Percentiles rank a stretch among this genome's conserved stretches.
Conservation (phyloP, 331 rosid genomes). For the Prunus yedoensis region DNA sequence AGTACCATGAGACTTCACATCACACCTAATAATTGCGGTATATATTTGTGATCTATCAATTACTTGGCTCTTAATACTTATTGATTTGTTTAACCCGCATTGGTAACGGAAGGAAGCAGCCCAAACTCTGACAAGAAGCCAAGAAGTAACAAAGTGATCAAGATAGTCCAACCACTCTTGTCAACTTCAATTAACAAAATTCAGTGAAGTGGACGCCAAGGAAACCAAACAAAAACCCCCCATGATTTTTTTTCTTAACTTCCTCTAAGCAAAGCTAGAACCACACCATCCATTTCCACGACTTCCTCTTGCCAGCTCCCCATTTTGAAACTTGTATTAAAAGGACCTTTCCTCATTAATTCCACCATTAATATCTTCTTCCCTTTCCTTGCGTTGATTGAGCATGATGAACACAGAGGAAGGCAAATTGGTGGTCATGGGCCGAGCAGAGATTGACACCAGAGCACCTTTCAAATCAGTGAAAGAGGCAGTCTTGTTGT, state of each 20-base stretch:
- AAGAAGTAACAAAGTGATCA: slow-evolving; percentile 44
- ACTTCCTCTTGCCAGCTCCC: not conserved
- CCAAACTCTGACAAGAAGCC: not conserved
- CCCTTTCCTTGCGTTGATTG: not conserved
- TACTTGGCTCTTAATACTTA: too few relatives aligned
- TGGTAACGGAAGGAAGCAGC: not conserved
- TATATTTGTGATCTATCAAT: too few relatives aligned
- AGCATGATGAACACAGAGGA: slow-evolving; percentile 46
- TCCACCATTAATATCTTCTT: not conserved
- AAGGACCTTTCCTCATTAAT: not conserved
- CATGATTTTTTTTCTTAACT: slow-evolving; percentile 17
- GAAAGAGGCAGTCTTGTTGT: slow-evolving; percentile 80
- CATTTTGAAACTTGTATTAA: not conserved
- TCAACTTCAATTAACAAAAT: slow-evolving; percentile 78
- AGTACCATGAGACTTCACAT: too few relatives aligned
- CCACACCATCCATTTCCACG: slow-evolving; percentile 15
- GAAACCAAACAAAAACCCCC: slow-evolving; percentile 36
- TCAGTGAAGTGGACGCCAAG: slow-evolving; percentile 99
- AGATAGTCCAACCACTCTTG: slow-evolving; percentile 65
- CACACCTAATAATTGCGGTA: too few relatives aligned
- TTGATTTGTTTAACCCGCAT: too few relatives aligned
- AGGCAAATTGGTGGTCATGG: slow-evolving; percentile 33
- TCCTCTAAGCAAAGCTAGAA: too few relatives aligned
- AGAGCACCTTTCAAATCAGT: slow-evolving; percentile 80
- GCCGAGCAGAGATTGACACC: slow-evolving; percentile 79